These are phyloP conservation scores for Salisapilia sapeloensis DNA, from an alignment of 352 stramenopile species.

Conservation along the genomic window DNA sequence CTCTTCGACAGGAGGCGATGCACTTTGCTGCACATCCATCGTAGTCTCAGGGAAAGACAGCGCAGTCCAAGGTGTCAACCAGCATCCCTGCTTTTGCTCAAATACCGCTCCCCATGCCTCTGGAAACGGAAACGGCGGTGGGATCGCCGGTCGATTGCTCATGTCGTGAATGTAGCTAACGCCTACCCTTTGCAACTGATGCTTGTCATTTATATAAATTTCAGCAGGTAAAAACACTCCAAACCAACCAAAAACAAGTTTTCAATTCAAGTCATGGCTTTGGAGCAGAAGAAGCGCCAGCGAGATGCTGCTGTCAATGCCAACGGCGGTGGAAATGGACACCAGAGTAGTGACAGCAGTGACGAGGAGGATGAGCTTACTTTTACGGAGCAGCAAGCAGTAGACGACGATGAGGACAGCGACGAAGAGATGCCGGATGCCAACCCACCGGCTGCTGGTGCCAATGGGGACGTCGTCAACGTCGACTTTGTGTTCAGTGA, in stretches of 20 bases:
- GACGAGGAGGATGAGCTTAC: conserved; percentile 46
- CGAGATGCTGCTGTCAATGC: conserved; percentile 7
- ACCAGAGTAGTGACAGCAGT: conserved; percentile 6
- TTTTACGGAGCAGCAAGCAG: conserved; percentile 14
- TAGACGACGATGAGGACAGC: conserved; percentile 12
- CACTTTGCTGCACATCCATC: neutral
- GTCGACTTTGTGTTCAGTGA: conserved; percentile 78
- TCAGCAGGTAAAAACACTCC: neutral
- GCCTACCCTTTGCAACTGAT: neutral
- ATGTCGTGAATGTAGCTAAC: too few relatives aligned
- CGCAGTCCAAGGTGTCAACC: conserved; percentile 25
- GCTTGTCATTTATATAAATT: too few relatives aligned
- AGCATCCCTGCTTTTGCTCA: conserved; percentile 15
- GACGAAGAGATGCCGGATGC: conserved; percentile 41
- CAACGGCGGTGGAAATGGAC: conserved; percentile 1
- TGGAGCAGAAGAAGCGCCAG: conserved; percentile 10
- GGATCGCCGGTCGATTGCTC: conserved; percentile 10
- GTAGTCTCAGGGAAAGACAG: neutral
- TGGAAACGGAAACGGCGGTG: conserved; percentile 64
- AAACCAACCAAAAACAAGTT: neutral
- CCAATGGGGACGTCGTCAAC: conserved; percentile 14
- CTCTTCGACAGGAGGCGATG: neutral
- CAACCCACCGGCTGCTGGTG: conserved; percentile 28
- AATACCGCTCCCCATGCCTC: conserved; percentile 38
- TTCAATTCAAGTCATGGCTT: neutral